Evolutionary conservation across 805 yeast species (phyloP).

Genomic region (Komagataella pastoris): DNA sequence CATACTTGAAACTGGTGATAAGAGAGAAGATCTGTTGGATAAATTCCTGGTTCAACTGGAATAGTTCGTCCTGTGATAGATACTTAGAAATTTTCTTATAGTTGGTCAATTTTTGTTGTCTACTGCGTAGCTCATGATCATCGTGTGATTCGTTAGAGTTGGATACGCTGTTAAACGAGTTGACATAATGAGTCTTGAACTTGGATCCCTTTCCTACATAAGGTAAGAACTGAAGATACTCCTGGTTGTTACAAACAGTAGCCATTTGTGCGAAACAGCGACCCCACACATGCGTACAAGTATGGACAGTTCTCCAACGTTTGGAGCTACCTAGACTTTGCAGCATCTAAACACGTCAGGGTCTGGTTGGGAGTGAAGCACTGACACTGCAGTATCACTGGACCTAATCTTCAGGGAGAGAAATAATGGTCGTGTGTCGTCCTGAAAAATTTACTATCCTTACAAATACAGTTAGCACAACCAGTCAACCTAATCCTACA

Average conservation of each 20-base stretch:
- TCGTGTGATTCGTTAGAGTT: neutral
- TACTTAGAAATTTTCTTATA: neutral
- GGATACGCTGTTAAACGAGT: neutral
- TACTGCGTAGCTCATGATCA: neutral
- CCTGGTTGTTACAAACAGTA: neutral
- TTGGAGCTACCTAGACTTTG: neutral
- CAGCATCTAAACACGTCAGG: neutral
- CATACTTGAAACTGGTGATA: neutral
- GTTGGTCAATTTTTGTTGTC: neutral
- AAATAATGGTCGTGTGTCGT: neutral
- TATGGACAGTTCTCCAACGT: neutral
- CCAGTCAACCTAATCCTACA: neutral
- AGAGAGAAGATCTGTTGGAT: neutral
- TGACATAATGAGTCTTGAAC: neutral
- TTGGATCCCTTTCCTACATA: constrained; percentile 2
- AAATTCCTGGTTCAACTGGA: neutral
- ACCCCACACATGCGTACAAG: neutral
- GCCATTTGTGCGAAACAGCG: neutral
- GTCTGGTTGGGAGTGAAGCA: neutral
- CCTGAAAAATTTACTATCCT: neutral
- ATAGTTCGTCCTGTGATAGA: neutral
- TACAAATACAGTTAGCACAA: neutral
- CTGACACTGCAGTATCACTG: neutral
- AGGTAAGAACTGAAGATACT: neutral
- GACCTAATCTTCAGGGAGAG: neutral